Conservation (phyloP, 495 filamentous ascomycete species). For the Neurospora sublineolata region DNA sequence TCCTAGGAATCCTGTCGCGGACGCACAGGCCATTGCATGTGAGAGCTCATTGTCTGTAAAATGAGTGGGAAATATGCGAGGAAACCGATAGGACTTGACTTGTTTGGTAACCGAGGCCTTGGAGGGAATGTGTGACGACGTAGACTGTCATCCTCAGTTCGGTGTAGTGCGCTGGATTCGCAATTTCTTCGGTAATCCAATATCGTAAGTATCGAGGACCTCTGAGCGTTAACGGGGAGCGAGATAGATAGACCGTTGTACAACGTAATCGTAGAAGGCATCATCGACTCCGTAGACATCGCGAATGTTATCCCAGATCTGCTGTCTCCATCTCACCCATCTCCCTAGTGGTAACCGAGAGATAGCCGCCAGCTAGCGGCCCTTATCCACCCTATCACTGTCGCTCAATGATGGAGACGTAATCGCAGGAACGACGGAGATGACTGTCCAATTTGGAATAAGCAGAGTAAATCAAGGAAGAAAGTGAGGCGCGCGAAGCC, state of each 20-base stretch:
- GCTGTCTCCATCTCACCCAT: background rate
- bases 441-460: background rate
- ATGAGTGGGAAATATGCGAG: background rate
- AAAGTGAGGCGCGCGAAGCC: background rate
- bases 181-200: background rate
- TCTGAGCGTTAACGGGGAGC: background rate
- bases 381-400: background rate
- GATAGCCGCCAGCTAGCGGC: background rate
- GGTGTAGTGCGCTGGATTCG: background rate
- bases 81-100: background rate
- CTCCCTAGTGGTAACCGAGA: background rate
- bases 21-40: background rate
- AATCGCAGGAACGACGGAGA: background rate
- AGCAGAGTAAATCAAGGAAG: background rate
- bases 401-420: background rate
- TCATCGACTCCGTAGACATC: background rate
- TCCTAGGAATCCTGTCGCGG: background rate
- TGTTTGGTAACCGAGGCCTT: background rate
- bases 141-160: background rate
- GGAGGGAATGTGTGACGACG: background rate
- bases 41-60: background rate
- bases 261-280: background rate
- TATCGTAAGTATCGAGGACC: background rate
- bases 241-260: background rate
- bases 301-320: background rate